These are phyloP conservation scores for Pelargonium cotyledonis DNA, from an alignment of 441 rosid genomes.

Conservation along the genomic window DNA sequence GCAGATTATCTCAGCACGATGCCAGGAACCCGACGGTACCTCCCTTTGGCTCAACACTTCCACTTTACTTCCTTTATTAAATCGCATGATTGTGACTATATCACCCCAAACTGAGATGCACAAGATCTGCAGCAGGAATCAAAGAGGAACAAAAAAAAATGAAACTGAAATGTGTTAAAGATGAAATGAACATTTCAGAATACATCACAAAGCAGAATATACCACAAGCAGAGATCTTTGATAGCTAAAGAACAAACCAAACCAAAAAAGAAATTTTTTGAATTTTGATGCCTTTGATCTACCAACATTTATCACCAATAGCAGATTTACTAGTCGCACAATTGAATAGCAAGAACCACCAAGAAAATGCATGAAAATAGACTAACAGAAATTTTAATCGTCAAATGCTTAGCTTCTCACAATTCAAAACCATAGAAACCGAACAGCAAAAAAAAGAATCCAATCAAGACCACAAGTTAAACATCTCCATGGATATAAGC, in stretches of 20 bases:
- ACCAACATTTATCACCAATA: not conserved
- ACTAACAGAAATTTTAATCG: constrained; percentile 19
- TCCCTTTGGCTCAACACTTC: constrained; percentile 55
- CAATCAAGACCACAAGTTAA: constrained; percentile 15
- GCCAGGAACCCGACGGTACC: constrained; percentile 65
- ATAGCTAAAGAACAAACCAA: not conserved
- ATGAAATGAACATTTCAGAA: not conserved
- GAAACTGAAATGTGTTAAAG: not conserved
- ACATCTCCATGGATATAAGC: not conserved
- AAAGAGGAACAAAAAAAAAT: not conserved
- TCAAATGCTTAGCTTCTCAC: too few relatives aligned
- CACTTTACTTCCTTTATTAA: constrained; percentile 57
- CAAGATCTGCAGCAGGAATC: constrained; percentile 24
- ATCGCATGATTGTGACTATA: constrained; percentile 39
- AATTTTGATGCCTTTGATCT: not conserved
- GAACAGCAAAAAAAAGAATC: constrained; percentile 4
- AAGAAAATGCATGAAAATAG: constrained; percentile 25
- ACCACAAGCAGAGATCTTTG: constrained; percentile 4
- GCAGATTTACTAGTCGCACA: constrained; percentile 19
- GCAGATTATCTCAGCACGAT: constrained; percentile 57
- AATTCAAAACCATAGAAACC: too few relatives aligned
- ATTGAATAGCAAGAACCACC: constrained; percentile 16
- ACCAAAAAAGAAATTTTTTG: not conserved
- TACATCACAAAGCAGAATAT: not conserved
- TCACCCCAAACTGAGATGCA: constrained; percentile 13